Base-by-base conservation (phyloP, 257 asterid species). In the Penstemon davidsonii region DNA sequence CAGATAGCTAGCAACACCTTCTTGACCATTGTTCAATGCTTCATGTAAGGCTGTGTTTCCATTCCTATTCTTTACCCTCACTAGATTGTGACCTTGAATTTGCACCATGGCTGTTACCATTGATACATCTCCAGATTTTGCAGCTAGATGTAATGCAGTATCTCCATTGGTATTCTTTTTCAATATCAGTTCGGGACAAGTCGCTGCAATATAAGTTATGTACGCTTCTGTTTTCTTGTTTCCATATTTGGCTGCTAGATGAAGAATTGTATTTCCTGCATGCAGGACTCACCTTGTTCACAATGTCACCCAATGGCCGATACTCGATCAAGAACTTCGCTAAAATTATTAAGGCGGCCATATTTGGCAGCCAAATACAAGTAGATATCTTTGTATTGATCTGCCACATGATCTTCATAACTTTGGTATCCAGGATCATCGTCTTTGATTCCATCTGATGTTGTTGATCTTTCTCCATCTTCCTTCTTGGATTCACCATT, bases 141-240 rank as follows among this genome's bases (percentile, higher is more conserved):
- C 82, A 60, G 79, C 82, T 37, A 76, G 50, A 66, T 82, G 87
- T 49, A 82, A 66, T 7, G 79, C 73, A 6, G 83, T 76, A 15
- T 79, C 85, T 10, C 81, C 83, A 7, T 55, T 54, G 9, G 44
- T 67, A 63, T 82, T 68, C 64, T 72, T 77, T 49, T 19, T n/a
- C 0, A 68, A 5, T 33, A 69, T n/a, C 6, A 71, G 19, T 46
- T 43, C 40, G 7, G 81, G 77, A 5, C 15, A 18, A 8, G 15
- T 15, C 3, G 7, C 46, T 8, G 57, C 62, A 39, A 71, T 47
- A 42, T 60, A 61, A 18, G 1, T 5, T 9, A 66, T 25, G 33
- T 25, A 25, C 33, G 33, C 33, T 25, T 25, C 67, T 53, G 60
- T 9, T 8, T 1, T n/a, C 13, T 45, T 6, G 0, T 66, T 53